These are phyloP conservation scores for Cymbopogon citratus DNA, from an alignment of 176 grass and related monocot genomes.

Conservation along the genomic window DNA sequence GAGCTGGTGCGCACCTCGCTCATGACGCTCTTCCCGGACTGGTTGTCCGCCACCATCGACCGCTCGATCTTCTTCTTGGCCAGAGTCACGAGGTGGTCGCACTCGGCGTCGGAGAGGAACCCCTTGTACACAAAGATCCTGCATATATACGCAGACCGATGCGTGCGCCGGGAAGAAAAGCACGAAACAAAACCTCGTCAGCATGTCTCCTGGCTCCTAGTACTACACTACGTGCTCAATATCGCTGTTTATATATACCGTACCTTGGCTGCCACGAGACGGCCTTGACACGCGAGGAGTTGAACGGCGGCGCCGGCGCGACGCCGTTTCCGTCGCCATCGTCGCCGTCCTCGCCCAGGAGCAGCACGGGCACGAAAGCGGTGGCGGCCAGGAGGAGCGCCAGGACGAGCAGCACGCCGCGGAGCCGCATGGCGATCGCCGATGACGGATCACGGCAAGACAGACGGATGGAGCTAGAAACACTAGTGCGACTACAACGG, in stretches of 20 bases:
- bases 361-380: constrained; percentile 29
- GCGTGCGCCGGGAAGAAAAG: too few relatives aligned
- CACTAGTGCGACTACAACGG: background rate
- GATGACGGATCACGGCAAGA: background rate
- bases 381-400: constrained; percentile 25
- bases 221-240: background rate
- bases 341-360: background rate
- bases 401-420: constrained; percentile 24
- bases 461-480: background rate
- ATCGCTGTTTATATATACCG: too few relatives aligned
- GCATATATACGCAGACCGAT: too few relatives aligned
- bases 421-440: constrained; percentile 18
- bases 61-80: constrained; percentile 37
- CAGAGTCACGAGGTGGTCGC: constrained; percentile 54
- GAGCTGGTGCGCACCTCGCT: constrained; percentile 59
- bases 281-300: constrained; percentile 15
- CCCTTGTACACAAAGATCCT: constrained; percentile 46
- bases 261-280: constrained; percentile 29
- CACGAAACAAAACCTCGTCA: background rate
- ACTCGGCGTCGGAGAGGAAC: constrained; percentile 50
- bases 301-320: constrained; percentile 15
- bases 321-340: background rate
- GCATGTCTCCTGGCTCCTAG: background rate
- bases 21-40: constrained; percentile 46
- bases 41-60: constrained; percentile 57